A percentile compares a stretch with the other conserved stretches of the same genome.
Conservation (phyloP, 257 asterid genomes). For the Vinca minor region DNA sequence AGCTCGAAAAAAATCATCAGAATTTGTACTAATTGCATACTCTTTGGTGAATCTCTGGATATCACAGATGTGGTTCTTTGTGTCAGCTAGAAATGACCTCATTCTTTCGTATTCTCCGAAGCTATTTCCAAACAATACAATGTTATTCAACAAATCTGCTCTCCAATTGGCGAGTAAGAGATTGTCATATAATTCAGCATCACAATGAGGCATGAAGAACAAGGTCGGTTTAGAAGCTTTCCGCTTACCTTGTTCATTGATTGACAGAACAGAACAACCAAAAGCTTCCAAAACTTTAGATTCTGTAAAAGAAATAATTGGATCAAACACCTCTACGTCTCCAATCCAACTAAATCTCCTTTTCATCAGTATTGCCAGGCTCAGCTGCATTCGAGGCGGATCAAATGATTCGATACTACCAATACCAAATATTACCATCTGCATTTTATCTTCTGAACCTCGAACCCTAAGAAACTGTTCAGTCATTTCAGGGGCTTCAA, state of each 20-base stretch:
- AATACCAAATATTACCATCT: slow-evolving; percentile 78
- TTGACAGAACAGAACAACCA: slow-evolving; percentile 62
- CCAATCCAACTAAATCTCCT: slow-evolving; percentile 68
- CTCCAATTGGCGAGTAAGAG: slow-evolving; percentile 67
- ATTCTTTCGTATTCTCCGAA: slow-evolving; percentile 49
- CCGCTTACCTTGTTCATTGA: slow-evolving; percentile 73
- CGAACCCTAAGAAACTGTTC: slow-evolving; percentile 32
- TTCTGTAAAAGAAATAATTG: slow-evolving; percentile 61
- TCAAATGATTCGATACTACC: slow-evolving; percentile 84
- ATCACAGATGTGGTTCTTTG: slow-evolving; percentile 49
- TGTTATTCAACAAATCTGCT: slow-evolving; percentile 25
- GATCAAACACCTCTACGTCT: slow-evolving; percentile 71
- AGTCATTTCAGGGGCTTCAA: slow-evolving; percentile 33
- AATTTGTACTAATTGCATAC: slow-evolving; percentile 19
- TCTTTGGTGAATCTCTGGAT: slow-evolving; percentile 43
- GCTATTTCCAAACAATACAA: slow-evolving; percentile 63
- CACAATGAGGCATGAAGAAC: slow-evolving; percentile 95
- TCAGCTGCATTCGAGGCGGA: slow-evolving; percentile 63
- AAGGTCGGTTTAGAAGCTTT: slow-evolving; percentile 48
- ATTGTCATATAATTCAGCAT: slow-evolving; percentile 63
- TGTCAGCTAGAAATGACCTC: slow-evolving; percentile 18
- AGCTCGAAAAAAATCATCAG: slow-evolving; percentile 50
- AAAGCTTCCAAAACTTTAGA: slow-evolving; percentile 56
- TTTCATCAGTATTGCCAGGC: slow-evolving; percentile 68
- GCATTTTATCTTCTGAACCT: slow-evolving; percentile 50